Base-by-base conservation (phyloP, 2,329 filamentous ascomycete genomes). In the Rutstroemia sp. region DNA sequence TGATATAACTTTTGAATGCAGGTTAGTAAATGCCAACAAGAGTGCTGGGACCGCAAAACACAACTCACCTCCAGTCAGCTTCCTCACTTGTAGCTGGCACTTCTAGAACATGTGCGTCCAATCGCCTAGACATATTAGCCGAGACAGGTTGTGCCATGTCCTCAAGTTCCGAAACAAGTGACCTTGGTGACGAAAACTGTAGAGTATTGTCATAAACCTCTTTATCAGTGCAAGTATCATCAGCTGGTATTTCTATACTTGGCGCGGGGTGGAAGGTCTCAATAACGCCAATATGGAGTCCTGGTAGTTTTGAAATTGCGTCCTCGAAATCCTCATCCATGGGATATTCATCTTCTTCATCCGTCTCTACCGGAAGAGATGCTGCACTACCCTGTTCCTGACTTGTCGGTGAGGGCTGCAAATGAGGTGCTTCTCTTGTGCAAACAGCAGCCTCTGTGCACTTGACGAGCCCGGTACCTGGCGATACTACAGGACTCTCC, bases 171-270 rank as follows among this genome's bases (percentile, higher is more conserved):
- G 52, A 30, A 7, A 9, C 21, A 19, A 25, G 44, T 18, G 52
- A 46, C 9, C 60, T 63, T 16, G 56, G 62, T 52, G 65, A 61
- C 10, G 66, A 66, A 46, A 63, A 65, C 52, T 67, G 63, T 52
- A 67, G 63, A 60, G 56, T 58, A 27, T 57, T 60, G 46, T 66
- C 65, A 50, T 65, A 68, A 61, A 66, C 54, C 59, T 65, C 63
- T 41, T 50, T 55, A 44, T 58, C 57, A 7, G 55, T 53, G 27
- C 45, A 47, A 30, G 57, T 50, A 49, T 58, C 54, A 18, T 51
- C 53, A 27, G 54, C 57, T n/a, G 52, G 30, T 41, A 57, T 51
- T 12, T 59, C 49, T 50, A 63, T 8, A 52, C 60, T 67, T 58
- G 52, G 45, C 38, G 63, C 57, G 7, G 60, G 51, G 41, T 61